Evolutionary conservation across 345 rosid species (phyloP).

Genomic region (Eucalyptus pumila): DNA sequence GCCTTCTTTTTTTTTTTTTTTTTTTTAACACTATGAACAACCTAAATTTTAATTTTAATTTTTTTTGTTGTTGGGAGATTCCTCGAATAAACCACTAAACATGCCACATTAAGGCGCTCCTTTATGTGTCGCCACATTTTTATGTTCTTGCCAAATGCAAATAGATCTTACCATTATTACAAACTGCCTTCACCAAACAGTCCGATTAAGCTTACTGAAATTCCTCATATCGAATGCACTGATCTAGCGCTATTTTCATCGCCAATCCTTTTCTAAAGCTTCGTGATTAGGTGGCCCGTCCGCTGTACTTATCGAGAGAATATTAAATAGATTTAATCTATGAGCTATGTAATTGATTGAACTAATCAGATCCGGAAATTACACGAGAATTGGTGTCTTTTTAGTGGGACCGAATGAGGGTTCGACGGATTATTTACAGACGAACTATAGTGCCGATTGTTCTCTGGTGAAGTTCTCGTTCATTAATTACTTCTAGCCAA

Average conservation of each 20-base stretch:
- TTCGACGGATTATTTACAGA: background rate
- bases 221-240: background rate
- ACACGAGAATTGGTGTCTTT: background rate
- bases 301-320: background rate
- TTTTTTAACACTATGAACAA: background rate
- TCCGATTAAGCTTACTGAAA: background rate
- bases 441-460: background rate
- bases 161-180: background rate
- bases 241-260: background rate
- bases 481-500: background rate
- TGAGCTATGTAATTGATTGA: background rate
- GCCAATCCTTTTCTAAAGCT: background rate
- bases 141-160: background rate
- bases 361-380: background rate
- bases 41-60: background rate
- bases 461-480: background rate
- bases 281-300: background rate
- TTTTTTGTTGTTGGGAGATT: background rate
- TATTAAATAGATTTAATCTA: background rate
- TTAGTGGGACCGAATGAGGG: background rate
- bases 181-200: background rate
- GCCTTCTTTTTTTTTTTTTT: background rate
- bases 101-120: background rate
- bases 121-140: background rate
- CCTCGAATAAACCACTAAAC: background rate